Evolutionary conservation across 352 stramenopile genomes (phyloP).

Genomic region (Phytophthora sp.): DNA sequence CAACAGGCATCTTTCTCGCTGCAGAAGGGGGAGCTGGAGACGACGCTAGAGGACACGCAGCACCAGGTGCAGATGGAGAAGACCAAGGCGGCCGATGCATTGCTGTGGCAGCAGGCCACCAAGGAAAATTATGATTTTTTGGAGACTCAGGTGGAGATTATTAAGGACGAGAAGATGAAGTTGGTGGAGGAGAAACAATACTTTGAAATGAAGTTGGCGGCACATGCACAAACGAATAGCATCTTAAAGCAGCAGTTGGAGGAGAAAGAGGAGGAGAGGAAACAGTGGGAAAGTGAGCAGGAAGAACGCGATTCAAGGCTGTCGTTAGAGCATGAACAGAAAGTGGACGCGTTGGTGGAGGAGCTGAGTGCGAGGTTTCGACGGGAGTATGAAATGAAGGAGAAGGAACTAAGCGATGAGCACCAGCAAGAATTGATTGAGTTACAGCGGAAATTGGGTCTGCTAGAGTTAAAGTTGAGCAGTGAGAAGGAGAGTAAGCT

Average conservation of each 20-base stretch:
- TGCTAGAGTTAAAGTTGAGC: slow-evolving; percentile 22
- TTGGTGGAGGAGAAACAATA: slow-evolving; percentile 19
- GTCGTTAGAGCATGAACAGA: slow-evolving; percentile 13
- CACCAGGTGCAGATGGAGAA: slow-evolving; percentile 22
- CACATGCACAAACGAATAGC: slow-evolving; percentile 33
- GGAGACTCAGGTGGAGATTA: slow-evolving; percentile 29
- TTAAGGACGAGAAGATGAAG: slow-evolving; percentile 26
- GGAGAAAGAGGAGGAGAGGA: slow-evolving; percentile 31
- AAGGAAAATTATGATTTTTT: slow-evolving; percentile 37
- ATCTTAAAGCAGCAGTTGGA: slow-evolving; percentile 39
- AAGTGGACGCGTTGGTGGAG: slow-evolving; percentile 4
- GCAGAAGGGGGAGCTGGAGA: slow-evolving; percentile 32
- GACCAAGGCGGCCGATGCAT: slow-evolving; percentile 15
- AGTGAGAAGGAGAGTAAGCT: slow-evolving; percentile 17
- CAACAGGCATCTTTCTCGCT: slow-evolving; percentile 29
- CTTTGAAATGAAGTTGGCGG: slow-evolving; percentile 16
- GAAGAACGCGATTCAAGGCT: slow-evolving; percentile 5
- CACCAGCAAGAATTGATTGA: slow-evolving; percentile 9
- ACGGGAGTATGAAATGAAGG: slow-evolving; percentile 1
- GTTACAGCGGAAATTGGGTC: slow-evolving; percentile 18
- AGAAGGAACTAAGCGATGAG: slow-evolving; percentile 2
- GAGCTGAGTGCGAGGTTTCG: slow-evolving; percentile 3
- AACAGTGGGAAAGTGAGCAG: slow-evolving; percentile 2
- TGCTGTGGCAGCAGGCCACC: slow-evolving; percentile 23
- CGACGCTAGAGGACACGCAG: slow-evolving; percentile 25